Percentiles rank a stretch among this genome's conserved stretches.
Conservation (phyloP, 2,329 filamentous ascomycete genomes). For the Trichoderma endophyticum region DNA sequence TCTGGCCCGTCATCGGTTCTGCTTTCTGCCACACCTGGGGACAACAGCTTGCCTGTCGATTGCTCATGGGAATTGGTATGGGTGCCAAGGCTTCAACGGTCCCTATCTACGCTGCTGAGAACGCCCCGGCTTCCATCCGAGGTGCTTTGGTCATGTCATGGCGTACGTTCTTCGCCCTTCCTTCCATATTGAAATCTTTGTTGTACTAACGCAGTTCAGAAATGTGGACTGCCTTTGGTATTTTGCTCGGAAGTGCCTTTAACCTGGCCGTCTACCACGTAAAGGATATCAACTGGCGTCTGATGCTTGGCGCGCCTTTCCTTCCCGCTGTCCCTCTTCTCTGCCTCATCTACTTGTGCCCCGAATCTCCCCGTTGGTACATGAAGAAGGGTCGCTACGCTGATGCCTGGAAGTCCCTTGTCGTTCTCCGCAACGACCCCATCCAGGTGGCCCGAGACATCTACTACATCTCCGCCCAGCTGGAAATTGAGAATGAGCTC, state of each 20-base stretch:
- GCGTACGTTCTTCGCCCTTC: slow-evolving; percentile 35
- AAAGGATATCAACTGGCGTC: slow-evolving; percentile 35
- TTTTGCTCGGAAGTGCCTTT: slow-evolving; percentile 43
- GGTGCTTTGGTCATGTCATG: slow-evolving; percentile 80
- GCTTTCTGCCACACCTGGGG: slow-evolving; percentile 65
- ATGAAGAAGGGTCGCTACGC: slow-evolving; percentile 62
- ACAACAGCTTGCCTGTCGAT: slow-evolving; percentile 63
- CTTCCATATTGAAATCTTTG: neutral
- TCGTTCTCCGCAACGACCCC: slow-evolving; percentile 48
- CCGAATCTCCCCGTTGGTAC: slow-evolving; percentile 61
- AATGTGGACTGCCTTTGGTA: slow-evolving; percentile 60
- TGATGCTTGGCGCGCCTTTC: slow-evolving; percentile 59
- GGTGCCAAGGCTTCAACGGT: slow-evolving; percentile 63
- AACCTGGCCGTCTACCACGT: slow-evolving; percentile 32
- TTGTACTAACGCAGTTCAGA: slow-evolving; percentile 36
- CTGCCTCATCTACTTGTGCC: slow-evolving; percentile 57
- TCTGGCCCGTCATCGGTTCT: slow-evolving; percentile 61
- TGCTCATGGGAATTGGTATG: slow-evolving; percentile 67
- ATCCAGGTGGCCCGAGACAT: slow-evolving; percentile 59
- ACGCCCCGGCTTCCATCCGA: slow-evolving; percentile 63
- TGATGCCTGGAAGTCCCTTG: slow-evolving; percentile 57
- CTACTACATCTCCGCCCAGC: slow-evolving; percentile 50
- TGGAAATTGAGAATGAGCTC: slow-evolving; percentile 40
- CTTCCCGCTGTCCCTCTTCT: slow-evolving; percentile 54
- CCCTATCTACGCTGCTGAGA: slow-evolving; percentile 74